Evolutionary conservation across 305 asterid genomes (phyloP), one percentile per base, ranked within the genome.

Genomic region (Fraxinus angustifolia): DNA sequence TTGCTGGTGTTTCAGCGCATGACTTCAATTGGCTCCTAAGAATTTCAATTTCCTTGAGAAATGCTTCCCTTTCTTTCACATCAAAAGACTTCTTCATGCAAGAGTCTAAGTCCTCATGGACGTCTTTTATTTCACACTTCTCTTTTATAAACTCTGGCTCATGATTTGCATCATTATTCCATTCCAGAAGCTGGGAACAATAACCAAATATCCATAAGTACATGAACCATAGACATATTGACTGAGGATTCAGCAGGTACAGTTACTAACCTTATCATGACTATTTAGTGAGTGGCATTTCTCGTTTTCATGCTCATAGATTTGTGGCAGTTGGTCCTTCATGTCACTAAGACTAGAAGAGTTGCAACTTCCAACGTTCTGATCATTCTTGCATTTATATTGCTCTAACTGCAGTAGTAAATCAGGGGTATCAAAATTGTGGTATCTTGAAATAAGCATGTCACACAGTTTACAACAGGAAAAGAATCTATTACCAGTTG

Each of bases 21-120:
- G 83, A 78, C 84, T 83, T 91, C 85, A 93, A 84, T 77, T 92
- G 90, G 90, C 79, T 85, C 83, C 85, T 87, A 2, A 92, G 89
- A 74, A 75, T 53, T 80, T 92, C 96, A 31, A 92, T 92, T 87
- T 95, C 99, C 68, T 82, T 84, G 28, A 91, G 88, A 82, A 95
- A 92, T 48, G 92, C 80, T 68, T 91, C 98, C 84, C 88, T 91
- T 75, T 92, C 97, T 81, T 89, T 88, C 40, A 50, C 71, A 80
- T 89, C 86, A 80, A 89, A 87, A 62, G 91, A 71, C 7, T 82
- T 82, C 73, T 56, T 84, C 73, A 12, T 79, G 62, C 78, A 50
- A 50, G 34, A 73, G 30, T 62, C 74, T 28, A 60, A 78, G 60
- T 85, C 85, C 82, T 85, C 90, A 73, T 38, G 88, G 79, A 88